These are phyloP conservation scores for Inosperma sp. DNA, from an alignment of 768 basidiomycete species.

Conservation along the genomic window DNA sequence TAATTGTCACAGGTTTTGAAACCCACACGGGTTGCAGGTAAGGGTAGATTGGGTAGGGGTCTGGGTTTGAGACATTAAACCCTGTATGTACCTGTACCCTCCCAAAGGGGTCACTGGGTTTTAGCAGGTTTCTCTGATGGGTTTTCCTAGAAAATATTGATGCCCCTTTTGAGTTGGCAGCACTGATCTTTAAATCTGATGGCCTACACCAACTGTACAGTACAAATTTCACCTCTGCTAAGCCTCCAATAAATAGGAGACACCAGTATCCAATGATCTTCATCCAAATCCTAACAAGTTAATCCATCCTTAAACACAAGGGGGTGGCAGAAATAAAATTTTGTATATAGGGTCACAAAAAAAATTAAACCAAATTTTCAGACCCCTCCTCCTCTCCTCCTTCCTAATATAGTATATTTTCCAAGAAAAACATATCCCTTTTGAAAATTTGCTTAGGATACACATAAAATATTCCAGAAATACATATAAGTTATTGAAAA, in stretches of 20 bases:
- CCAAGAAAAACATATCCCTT: too few relatives aligned
- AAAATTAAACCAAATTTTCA: too few relatives aligned
- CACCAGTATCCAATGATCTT: background rate
- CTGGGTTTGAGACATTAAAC: background rate
- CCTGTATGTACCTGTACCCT: background rate
- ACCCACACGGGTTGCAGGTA: background rate
- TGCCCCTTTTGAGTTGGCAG: background rate
- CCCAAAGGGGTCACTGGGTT: background rate
- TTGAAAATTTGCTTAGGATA: too few relatives aligned
- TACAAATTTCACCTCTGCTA: conserved; percentile 1
- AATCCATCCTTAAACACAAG: conserved; percentile 5
- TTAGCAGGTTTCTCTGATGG: background rate
- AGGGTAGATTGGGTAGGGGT: background rate
- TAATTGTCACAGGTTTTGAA: background rate
- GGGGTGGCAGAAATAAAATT: too few relatives aligned
- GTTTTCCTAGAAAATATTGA: background rate
- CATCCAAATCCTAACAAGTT: background rate
- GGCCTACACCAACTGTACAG: conserved; percentile 1
- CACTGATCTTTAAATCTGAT: background rate
- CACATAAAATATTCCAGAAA: too few relatives aligned
- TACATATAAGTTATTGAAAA: too few relatives aligned
- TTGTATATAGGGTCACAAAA: too few relatives aligned
- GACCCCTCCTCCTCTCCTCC: too few relatives aligned
- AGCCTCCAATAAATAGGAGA: background rate
- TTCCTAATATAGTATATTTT: too few relatives aligned